phyloP scores from a whole-genome alignment of 371 early-diverging fungal genomes.

The Rhizopus delemar region DNA sequence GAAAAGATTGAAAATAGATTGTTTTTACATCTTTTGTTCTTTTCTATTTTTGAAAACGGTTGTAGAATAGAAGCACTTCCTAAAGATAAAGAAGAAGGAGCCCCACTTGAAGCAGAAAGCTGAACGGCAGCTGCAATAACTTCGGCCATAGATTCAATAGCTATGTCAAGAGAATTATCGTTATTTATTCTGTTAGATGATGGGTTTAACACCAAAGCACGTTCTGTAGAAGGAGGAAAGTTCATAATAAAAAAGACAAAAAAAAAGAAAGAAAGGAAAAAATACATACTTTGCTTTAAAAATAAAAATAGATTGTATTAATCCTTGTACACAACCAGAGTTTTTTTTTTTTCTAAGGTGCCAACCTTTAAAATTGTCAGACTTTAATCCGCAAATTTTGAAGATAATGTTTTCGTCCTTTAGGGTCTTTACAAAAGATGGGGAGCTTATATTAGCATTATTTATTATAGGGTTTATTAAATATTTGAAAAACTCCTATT shows the following conservation, averaged over 20 bases:
- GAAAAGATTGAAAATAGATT: background rate
- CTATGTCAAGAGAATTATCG: conserved; percentile 22
- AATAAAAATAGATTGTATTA: background rate
- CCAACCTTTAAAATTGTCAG: too few relatives aligned
- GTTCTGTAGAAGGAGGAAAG: conserved; percentile 10
- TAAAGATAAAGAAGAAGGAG: conserved; percentile 30
- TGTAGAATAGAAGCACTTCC: conserved; percentile 42
- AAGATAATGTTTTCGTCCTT: too few relatives aligned
- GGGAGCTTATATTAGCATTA: too few relatives aligned
- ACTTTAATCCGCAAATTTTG: too few relatives aligned
- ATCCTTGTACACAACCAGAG: background rate
- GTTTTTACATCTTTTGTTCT: background rate
- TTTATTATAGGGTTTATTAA: too few relatives aligned
- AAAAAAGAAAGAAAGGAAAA: conserved; percentile 2
- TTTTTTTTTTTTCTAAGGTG: background rate
- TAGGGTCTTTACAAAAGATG: too few relatives aligned
- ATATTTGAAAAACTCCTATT: too few relatives aligned
- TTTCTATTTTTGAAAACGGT: background rate
- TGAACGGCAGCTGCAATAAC: conserved; percentile 36
- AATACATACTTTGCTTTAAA: background rate
- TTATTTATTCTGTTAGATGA: conserved; percentile 16
- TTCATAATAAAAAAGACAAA: background rate
- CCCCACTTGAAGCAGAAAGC: conserved; percentile 25
- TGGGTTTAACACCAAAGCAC: background rate
- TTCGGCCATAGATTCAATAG: background rate